Conservation (phyloP, 345 rosid genomes). For the Aurinia saxatilis region DNA sequence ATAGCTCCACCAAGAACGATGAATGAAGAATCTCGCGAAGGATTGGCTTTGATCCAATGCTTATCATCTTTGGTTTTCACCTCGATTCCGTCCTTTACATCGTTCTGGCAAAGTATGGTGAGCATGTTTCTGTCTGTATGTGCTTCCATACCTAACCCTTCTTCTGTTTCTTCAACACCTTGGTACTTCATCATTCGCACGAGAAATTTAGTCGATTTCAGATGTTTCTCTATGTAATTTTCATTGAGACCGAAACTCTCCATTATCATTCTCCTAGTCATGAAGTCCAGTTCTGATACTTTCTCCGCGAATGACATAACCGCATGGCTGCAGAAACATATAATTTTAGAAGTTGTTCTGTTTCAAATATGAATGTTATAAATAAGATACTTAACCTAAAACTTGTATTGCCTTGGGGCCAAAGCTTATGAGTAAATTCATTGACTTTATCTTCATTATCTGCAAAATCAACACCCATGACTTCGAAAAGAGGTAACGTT, state of each 20-base stretch:
- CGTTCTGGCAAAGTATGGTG: constrained; percentile 47
- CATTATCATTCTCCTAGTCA: constrained; percentile 42
- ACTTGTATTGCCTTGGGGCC: constrained; percentile 17
- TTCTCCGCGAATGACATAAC: constrained; percentile 16
- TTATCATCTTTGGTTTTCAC: constrained; percentile 30
- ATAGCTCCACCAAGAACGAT: constrained; percentile 46
- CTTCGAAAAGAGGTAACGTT: constrained; percentile 6
- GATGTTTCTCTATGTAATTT: constrained; percentile 28
- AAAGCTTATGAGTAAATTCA: constrained; percentile 14
- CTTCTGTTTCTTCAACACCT: constrained; percentile 17
- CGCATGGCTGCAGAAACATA: constrained; percentile 19
- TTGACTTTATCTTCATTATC: constrained; percentile 11
- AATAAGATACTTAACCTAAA: constrained; percentile 10
- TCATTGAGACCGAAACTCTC: constrained; percentile 42
- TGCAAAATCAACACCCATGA: constrained; percentile 11
- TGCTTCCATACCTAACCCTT: constrained; percentile 24
- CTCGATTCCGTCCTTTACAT: constrained; percentile 38
- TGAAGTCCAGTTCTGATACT: constrained; percentile 33
- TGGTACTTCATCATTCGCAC: constrained; percentile 40
- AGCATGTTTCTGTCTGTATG: constrained; percentile 53
- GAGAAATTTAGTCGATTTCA: constrained; percentile 27
- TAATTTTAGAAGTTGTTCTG: neutral
- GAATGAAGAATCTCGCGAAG: constrained; percentile 36
- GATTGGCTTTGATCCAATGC: constrained; percentile 33
- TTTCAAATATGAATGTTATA: too few relatives aligned